A percentile compares a stretch with the other conserved stretches of the same genome.
Conservation (phyloP, 2,329 filamentous ascomycete species). For the Cladorrhinum sp. region DNA sequence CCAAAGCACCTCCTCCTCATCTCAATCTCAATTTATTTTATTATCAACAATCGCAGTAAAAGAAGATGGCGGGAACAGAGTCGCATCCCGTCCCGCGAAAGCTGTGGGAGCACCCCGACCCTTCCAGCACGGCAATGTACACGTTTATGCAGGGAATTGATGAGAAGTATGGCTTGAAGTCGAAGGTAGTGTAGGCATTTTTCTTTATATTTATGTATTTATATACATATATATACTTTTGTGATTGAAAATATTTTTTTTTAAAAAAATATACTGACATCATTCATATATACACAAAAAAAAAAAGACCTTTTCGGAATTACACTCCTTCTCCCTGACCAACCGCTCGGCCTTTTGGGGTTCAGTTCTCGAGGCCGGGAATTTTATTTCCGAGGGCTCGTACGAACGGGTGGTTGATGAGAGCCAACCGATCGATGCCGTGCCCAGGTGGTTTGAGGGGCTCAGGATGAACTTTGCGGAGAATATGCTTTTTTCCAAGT, state of each 20-base stretch:
- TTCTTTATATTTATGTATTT: background rate
- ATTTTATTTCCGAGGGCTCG: constrained; percentile 61
- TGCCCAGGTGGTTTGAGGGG: constrained; percentile 77
- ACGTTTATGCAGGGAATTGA: constrained; percentile 66
- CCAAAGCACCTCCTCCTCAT: background rate
- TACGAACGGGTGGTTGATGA: constrained; percentile 66
- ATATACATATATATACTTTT: background rate
- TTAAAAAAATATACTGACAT: background rate
- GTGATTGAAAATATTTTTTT: background rate
- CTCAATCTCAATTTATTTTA: background rate
- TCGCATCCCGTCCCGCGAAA: constrained; percentile 48
- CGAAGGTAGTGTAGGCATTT: constrained; percentile 47
- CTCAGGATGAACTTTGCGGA: constrained; percentile 74
- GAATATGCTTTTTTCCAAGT: constrained; percentile 74
- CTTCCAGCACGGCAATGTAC: constrained; percentile 62
- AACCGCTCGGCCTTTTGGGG: constrained; percentile 63
- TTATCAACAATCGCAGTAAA: background rate
- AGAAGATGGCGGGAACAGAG: background rate
- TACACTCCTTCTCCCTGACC: constrained; percentile 67
- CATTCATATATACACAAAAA: background rate
- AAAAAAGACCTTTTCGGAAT: constrained; percentile 60
- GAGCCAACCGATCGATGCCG: constrained; percentile 62
- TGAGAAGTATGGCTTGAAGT: constrained; percentile 48
- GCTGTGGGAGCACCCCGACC: constrained; percentile 66
- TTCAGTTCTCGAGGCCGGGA: constrained; percentile 57